Percentiles rank a stretch among this genome's conserved stretches.
Evolutionary conservation across 1,284 basidiomycete species (phyloP).

Genomic region (Testicularia cyperi): DNA sequence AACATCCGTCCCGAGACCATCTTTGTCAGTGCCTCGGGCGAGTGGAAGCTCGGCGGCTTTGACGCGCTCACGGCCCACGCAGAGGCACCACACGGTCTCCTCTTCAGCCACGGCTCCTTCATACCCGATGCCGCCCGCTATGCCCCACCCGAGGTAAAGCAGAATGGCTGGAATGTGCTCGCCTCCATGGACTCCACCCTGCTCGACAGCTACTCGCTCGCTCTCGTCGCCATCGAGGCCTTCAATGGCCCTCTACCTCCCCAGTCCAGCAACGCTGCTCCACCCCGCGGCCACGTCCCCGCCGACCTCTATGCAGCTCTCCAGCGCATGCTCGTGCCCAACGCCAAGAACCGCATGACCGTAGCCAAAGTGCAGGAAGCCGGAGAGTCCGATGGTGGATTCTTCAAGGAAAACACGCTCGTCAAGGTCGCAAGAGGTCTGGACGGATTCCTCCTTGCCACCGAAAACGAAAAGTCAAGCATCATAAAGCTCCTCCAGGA

Average conservation of each 20-base stretch:
- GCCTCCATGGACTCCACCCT: conserved; percentile 25
- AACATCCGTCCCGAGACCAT: conserved; percentile 76
- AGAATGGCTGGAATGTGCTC: conserved; percentile 69
- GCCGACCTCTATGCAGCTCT: conserved; percentile 74
- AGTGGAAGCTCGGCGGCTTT: conserved; percentile 95
- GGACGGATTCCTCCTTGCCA: conserved; percentile 81
- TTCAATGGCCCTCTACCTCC: conserved; percentile 50
- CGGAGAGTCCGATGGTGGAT: conserved; percentile 66
- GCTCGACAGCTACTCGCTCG: conserved; percentile 50
- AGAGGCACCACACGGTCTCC: conserved; percentile 54
- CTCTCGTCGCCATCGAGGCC: conserved; percentile 45
- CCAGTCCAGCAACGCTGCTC: conserved; percentile 72
- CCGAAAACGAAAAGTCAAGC: conserved; percentile 76
- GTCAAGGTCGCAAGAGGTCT: conserved; percentile 82
- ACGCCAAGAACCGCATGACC: conserved; percentile 75
- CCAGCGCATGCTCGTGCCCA: conserved; percentile 86
- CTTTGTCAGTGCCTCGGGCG: conserved; percentile 79
- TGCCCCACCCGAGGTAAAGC: conserved; percentile 84
- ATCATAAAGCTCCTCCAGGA: conserved; percentile 57
- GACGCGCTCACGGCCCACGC: conserved; percentile 73
- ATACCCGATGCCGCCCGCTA: conserved; percentile 54
- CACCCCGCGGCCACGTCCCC: conserved; percentile 78
- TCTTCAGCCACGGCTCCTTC: conserved; percentile 42
- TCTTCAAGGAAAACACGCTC: conserved; percentile 81
- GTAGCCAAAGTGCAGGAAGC: conserved; percentile 59